Percentiles rank a stretch among this genome's conserved stretches.
These are phyloP conservation scores for Bathelium albidoporum DNA, from an alignment of 495 filamentous ascomycete genomes.

Conservation along the genomic window DNA sequence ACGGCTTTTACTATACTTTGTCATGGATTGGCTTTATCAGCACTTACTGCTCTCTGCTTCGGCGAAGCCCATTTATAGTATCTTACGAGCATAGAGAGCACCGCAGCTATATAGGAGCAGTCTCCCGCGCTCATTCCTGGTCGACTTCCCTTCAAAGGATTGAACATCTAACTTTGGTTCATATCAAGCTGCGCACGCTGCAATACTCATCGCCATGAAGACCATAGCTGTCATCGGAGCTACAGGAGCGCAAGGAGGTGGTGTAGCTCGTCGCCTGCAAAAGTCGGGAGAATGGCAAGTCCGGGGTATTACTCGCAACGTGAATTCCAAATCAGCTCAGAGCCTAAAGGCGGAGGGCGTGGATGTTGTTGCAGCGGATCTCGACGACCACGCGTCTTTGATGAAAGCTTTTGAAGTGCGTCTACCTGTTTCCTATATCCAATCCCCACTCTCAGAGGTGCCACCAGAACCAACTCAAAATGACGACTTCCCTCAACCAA, in stretches of 20 bases:
- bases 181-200: not conserved
- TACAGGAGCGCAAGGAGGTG: conserved; percentile 14
- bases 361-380: conserved; percentile 14
- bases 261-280: conserved; percentile 8
- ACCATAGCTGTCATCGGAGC: conserved; percentile 12
- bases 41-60: not conserved
- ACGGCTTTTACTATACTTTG: not conserved
- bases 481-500: not conserved
- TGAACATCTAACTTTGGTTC: not conserved
- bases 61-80: not conserved
- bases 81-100: not conserved
- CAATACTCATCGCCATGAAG: not conserved
- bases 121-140: not conserved
- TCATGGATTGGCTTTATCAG: not conserved
- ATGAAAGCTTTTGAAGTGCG: conserved; percentile 16
- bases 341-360: conserved; percentile 10
- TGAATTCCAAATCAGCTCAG: conserved; percentile 5
- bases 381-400: conserved; percentile 13
- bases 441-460: not conserved
- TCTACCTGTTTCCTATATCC: not conserved
- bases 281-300: conserved; percentile 14
- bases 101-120: not conserved
- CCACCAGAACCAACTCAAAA: not conserved
- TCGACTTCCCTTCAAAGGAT: not conserved
- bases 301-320: conserved; percentile 16